phyloP scores from a whole-genome alignment of 2,329 filamentous ascomycete genomes.

The Aspergillus amoenus region DNA sequence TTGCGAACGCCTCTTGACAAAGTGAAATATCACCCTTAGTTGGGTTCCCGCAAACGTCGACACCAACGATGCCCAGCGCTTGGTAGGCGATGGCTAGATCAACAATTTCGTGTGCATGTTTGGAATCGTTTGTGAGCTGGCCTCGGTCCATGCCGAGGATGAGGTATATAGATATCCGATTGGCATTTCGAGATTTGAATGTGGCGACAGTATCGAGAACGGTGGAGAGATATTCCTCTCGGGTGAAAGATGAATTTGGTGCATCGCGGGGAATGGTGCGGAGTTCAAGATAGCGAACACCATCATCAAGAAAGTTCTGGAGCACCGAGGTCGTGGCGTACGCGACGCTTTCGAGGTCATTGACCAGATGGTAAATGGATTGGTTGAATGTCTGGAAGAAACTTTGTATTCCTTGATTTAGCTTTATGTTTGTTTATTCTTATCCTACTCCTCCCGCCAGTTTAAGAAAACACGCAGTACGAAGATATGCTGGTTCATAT shows the following conservation, averaged over 20 bases:
- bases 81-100: conserved; percentile 60
- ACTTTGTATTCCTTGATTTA: conserved; percentile 39
- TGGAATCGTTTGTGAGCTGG: conserved; percentile 51
- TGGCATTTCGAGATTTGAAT: conserved; percentile 44
- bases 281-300: conserved; percentile 75
- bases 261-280: conserved; percentile 74
- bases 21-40: conserved; percentile 59
- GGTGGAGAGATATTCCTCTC: conserved; percentile 63
- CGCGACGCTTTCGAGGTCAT: conserved; percentile 58
- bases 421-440: background rate
- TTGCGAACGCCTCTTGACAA: conserved; percentile 60
- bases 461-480: background rate
- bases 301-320: conserved; percentile 65
- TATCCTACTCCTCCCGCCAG: background rate
- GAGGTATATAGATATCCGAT: conserved; percentile 59
- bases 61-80: conserved; percentile 61
- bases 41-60: conserved; percentile 80
- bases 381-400: conserved; percentile 78
- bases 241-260: conserved; percentile 53
- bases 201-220: conserved; percentile 64
- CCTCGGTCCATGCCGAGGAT: conserved; percentile 75
- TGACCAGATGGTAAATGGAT: conserved; percentile 76
- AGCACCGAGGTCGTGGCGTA: conserved; percentile 67
- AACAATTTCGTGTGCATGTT: conserved; percentile 62
- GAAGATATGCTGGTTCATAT: background rate